Evolutionary conservation across 164 flowering plant species (phyloP), one percentile per base, ranked within the genome.

Genomic region (Piper betle): DNA sequence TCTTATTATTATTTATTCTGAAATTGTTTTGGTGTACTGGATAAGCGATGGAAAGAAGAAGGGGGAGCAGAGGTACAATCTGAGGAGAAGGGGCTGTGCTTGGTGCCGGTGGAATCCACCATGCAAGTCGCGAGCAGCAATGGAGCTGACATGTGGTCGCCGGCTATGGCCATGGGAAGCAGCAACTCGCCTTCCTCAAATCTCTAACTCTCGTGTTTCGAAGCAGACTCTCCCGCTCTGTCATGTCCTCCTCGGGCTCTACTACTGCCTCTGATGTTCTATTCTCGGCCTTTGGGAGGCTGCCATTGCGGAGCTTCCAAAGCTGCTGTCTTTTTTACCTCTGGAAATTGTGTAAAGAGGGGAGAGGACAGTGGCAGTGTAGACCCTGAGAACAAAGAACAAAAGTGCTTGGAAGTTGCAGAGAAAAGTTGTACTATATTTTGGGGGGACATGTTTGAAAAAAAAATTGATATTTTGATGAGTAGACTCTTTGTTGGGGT

Each of bases 141-240:
- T 58, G 93, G 96, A 13, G 93, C 89, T 46, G 93, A 89, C 81
- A 74, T 79, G 64, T 89, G 96, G 96, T 80, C 89, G 33, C 80
- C 93, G 6, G 79, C 73, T 8, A 76, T 72, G 80, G 73, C 50
- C 50, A 46, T 3, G 50, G 50, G 50, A 12, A 46, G 68, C 41
- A 66, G 64, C 73, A 61, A 55, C 41, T 33, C 43, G 50, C 15
- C 50, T 10, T 46, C 50, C 61, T 57, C 57, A 4, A 70, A 65
- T 19, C 58, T 10, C 67, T 77, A 63, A 63, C 5, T 53, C 18
- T 16, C 52, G 15, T 58, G 19, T 37, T 55, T 61, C 18, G 54
- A 55, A 12, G 12, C 19, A 3, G 58, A 39, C 46, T 52, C 39
- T 11, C 25, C 11, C 59, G 18, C 16, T 17, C 46, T 6, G 9